Percentiles rank a stretch among this genome's conserved stretches.
Evolutionary conservation across 352 stramenopile genomes (phyloP).

Genomic region (Peronospora tabacina): DNA sequence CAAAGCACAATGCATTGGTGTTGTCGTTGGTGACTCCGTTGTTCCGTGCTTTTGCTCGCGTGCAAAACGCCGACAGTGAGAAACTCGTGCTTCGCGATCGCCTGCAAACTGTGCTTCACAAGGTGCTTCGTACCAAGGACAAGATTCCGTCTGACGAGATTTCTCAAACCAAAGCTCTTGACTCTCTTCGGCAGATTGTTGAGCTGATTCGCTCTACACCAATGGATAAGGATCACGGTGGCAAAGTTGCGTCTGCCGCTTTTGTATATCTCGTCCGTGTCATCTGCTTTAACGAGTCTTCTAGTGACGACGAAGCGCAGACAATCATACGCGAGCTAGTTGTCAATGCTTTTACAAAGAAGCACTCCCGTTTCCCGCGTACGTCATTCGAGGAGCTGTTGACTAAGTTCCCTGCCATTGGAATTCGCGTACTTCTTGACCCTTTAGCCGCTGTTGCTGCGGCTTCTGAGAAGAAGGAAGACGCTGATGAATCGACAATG

Average conservation of each 20-base stretch:
- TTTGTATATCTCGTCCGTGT: conserved; percentile 60
- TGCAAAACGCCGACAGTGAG: conserved; percentile 52
- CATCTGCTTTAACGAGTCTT: conserved; percentile 23
- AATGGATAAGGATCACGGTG: conserved; percentile 56
- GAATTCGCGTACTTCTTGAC: conserved; percentile 47
- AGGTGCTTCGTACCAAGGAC: conserved; percentile 59
- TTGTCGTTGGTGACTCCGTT: conserved; percentile 54
- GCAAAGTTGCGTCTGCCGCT: conserved; percentile 48
- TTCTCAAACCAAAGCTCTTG: conserved; percentile 20
- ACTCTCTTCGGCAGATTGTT: conserved; percentile 32
- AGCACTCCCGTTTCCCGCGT: conserved; percentile 70
- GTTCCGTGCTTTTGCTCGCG: conserved; percentile 44
- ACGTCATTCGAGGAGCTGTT: conserved; percentile 62
- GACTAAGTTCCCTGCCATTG: conserved; percentile 41
- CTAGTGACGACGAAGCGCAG: conserved; percentile 21
- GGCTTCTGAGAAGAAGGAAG: conserved; percentile 27
- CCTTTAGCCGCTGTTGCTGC: conserved; percentile 44
- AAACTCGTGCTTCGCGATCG: conserved; percentile 70
- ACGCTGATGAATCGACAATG: conserved; percentile 8
- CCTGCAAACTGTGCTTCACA: conserved; percentile 60
- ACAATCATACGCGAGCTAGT: conserved; percentile 30
- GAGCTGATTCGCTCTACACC: conserved; percentile 39
- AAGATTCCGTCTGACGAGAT: conserved; percentile 20
- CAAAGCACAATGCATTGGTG: conserved; percentile 27
- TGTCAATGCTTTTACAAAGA: conserved; percentile 70